These are phyloP conservation scores for Aureobasidium leucospermi DNA, from an alignment of 2,329 filamentous ascomycete genomes.

Conservation along the genomic window DNA sequence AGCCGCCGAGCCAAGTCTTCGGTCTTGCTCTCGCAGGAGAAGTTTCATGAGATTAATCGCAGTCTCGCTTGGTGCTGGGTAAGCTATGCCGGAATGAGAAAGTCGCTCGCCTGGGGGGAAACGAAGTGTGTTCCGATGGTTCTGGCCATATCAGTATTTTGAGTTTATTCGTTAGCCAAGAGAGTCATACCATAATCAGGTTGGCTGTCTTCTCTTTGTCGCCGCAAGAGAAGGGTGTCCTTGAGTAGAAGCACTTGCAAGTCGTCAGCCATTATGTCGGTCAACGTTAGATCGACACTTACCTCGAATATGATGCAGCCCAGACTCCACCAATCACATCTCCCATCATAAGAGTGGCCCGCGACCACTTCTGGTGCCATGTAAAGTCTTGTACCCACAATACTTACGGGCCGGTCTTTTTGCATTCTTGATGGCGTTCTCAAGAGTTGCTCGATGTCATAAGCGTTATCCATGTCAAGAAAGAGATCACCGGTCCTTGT, in stretches of 20 bases:
- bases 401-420: conserved; percentile 66
- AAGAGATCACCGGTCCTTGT: conserved; percentile 14
- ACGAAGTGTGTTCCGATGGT: conserved; percentile 60
- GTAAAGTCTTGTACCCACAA: conserved; percentile 94
- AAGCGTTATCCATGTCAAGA: conserved; percentile 16
- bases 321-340: conserved; percentile 96
- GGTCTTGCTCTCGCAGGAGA: conserved; percentile 48
- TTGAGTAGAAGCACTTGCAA: conserved; percentile 73
- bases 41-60: conserved; percentile 71
- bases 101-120: conserved; percentile 56
- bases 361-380: conserved; percentile 93
- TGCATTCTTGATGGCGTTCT: conserved; percentile 45
- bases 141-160: conserved; percentile 36
- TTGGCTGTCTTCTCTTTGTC: conserved; percentile 76
- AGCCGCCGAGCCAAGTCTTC: not conserved
- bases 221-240: conserved; percentile 80
- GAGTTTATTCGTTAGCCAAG: not conserved
- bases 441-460: conserved; percentile 24
- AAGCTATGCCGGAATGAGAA: conserved; percentile 44
- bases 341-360: conserved; percentile 76
- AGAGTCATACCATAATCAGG: conserved; percentile 63
- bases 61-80: conserved; percentile 53
- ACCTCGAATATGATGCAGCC: conserved; percentile 87
- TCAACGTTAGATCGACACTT: conserved; percentile 11
- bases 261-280: not conserved